Evolutionary conservation across 140 eudicot species (phyloP), one percentile per base, ranked within the genome.

Genomic region (Flaveria floridana): DNA sequence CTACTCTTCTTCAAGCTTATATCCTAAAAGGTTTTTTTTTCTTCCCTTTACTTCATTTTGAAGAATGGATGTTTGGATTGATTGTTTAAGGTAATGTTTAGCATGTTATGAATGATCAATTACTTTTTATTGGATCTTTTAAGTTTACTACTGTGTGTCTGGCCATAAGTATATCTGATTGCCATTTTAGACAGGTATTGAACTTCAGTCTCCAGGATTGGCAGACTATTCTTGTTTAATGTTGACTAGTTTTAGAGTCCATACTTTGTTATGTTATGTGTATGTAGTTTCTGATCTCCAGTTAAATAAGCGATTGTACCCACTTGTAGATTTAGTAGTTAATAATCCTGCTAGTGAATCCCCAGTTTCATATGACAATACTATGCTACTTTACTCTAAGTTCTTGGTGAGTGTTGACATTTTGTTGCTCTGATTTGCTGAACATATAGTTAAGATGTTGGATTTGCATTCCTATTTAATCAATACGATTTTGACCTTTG

Each of bases 1-100:
- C 97, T 3, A 74, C 84, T 28, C 88, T 82, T 70, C 90, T 94
- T 79, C 96, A 90, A 76, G 89, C 99, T 47, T 88, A 90, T 81
- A 90, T 94, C 57, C 86, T 94, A 65, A 94, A 94, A 90, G 99
- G 99, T 94, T 28, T 20, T 37, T 37, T 55, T 41, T 55, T 41
- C 46, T 1, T 6, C 46, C n/a, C 1, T 41, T 28, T 2, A 7
- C 23, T 65, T 42, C 34, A 3, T 25, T 44, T 53, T 26, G 12
- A 50, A 15, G 48, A 39, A 51, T 48, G 66, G 58, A 62, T 65
- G 46, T 48, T 34, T 61, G 18, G 68, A 63, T 64, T 64, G 25
- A 26, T 63, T 78, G 42, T 25, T n/a, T 41, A 70, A 50, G 55
- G n/a, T 71, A 6, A 37, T 46, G 46, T 19, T 6, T 68, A 30